A percentile compares a stretch with the other conserved stretches of the same genome.
Conservation (phyloP, 441 rosid species). For the Bruguiera hainesii region DNA sequence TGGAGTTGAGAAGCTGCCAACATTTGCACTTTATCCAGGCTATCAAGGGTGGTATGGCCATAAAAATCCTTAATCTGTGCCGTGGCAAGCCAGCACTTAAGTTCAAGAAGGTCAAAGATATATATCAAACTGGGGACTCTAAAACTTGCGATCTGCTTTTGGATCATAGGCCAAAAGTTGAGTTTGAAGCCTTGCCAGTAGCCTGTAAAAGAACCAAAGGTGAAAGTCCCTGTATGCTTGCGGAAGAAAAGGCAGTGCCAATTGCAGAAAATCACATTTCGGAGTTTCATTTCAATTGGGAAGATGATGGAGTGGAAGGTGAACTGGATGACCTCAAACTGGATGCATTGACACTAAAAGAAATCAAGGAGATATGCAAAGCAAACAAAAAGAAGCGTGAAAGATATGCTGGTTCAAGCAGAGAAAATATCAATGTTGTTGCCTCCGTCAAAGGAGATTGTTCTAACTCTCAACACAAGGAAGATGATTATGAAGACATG, state of each 20-base stretch:
- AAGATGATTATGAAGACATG: slow-evolving; percentile 43
- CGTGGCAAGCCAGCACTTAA: slow-evolving; percentile 40
- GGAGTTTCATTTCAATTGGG: slow-evolving; percentile 5
- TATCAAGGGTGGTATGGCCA: slow-evolving; percentile 30
- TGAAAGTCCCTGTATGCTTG: slow-evolving; percentile 19
- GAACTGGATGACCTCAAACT: slow-evolving; percentile 31
- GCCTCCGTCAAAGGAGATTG: slow-evolving; percentile 23
- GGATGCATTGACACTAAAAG: slow-evolving; percentile 45
- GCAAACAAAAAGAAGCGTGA: slow-evolving; percentile 52
- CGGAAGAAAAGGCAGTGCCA: slow-evolving; percentile 15
- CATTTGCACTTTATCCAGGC: slow-evolving; percentile 44
- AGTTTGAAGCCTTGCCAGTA: slow-evolving; percentile 22
- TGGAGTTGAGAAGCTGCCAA: slow-evolving; percentile 47
- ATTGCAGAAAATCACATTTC: slow-evolving; percentile 23
- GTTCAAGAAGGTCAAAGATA: slow-evolving; percentile 37
- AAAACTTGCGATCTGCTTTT: slow-evolving; percentile 18
- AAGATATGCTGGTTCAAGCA: slow-evolving; percentile 9
- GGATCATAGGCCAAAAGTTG: slow-evolving; percentile 20
- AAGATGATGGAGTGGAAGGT: slow-evolving; percentile 16
- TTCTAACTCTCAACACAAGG: slow-evolving; percentile 18
- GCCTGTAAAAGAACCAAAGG: slow-evolving; percentile 19
- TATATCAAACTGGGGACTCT: slow-evolving; percentile 28
- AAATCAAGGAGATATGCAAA: slow-evolving; percentile 47
- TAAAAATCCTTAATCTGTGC: slow-evolving; percentile 30
- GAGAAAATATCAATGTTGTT: slow-evolving; percentile 20